These are phyloP conservation scores for Physcomitrellopsis africana DNA, from an alignment of 225 moss, liverwort and hornwort species.

Conservation along the genomic window DNA sequence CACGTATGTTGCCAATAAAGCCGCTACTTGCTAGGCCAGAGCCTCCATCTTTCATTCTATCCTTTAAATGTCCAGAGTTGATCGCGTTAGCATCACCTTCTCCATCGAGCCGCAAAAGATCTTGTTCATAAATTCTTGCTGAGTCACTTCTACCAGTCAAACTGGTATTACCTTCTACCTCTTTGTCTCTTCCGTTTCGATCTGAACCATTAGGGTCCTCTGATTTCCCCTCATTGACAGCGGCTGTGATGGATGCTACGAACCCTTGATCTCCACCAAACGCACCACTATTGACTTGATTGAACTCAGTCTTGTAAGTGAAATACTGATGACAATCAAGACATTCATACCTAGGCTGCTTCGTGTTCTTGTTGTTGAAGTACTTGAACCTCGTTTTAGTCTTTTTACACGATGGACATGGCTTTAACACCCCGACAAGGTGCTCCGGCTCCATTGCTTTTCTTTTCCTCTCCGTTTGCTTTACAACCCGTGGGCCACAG, in stretches of 20 bases:
- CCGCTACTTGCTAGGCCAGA: slow-evolving; percentile 24
- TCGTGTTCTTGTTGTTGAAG: slow-evolving; percentile 55
- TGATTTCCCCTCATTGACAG: slow-evolving; percentile 37
- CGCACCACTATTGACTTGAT: slow-evolving; percentile 48
- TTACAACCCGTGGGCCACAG: slow-evolving; percentile 43
- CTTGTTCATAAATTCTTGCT: slow-evolving; percentile 24
- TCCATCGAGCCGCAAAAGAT: slow-evolving; percentile 31
- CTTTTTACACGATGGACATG: slow-evolving; percentile 48
- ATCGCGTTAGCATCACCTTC: slow-evolving; percentile 31
- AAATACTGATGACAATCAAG: slow-evolving; percentile 59
- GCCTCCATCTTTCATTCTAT: slow-evolving; percentile 36
- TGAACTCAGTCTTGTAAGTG: slow-evolving; percentile 51
- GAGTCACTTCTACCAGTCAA: slow-evolving; percentile 30
- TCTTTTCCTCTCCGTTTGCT: slow-evolving; percentile 59
- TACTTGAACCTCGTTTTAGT: slow-evolving; percentile 55
- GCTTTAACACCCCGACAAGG: slow-evolving; percentile 46
- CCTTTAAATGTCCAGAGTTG: slow-evolving; percentile 31
- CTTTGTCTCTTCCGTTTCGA: slow-evolving; percentile 45
- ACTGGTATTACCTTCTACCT: slow-evolving; percentile 34
- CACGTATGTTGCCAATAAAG: slow-evolving; percentile 32
- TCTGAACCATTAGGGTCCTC: slow-evolving; percentile 33
- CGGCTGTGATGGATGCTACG: slow-evolving; percentile 33
- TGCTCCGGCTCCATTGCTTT: slow-evolving; percentile 62
- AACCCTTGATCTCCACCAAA: slow-evolving; percentile 40
- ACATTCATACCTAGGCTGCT: slow-evolving; percentile 65